Percentiles rank a stretch among this genome's conserved stretches.
Evolutionary conservation across 2,329 filamentous ascomycete genomes (phyloP).

Genomic region (Coniochaeta sp.): DNA sequence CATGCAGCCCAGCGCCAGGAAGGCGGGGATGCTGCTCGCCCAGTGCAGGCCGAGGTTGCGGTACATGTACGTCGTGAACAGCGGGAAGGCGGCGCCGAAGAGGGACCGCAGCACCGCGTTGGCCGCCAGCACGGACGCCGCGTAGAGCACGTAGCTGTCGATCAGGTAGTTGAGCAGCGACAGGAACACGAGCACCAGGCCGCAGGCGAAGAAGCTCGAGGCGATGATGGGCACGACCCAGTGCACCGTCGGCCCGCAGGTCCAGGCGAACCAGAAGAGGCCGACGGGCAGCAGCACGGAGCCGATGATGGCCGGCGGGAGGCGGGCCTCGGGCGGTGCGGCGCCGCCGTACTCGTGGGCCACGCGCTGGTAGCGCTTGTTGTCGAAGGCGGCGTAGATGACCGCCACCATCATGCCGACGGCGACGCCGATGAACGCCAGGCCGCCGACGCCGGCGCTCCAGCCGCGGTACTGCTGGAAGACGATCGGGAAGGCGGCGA

Average conservation of each 20-base stretch:
- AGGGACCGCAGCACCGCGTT: constrained; percentile 65
- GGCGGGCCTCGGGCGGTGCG: constrained; percentile 58
- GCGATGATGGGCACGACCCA: constrained; percentile 28
- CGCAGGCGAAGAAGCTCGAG: constrained; percentile 29
- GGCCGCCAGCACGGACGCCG: constrained; percentile 67
- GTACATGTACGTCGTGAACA: constrained; percentile 60
- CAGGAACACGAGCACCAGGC: constrained; percentile 59
- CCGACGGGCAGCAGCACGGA: constrained; percentile 55
- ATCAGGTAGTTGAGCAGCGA: constrained; percentile 60
- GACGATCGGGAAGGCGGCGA: constrained; percentile 58
- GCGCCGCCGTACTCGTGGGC: constrained; percentile 39
- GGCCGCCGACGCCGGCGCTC: constrained; percentile 50
- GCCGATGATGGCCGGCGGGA: constrained; percentile 56
- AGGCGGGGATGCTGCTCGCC: constrained; percentile 67
- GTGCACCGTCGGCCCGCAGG: constrained; percentile 45
- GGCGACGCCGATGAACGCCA: constrained; percentile 62
- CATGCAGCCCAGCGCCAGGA: constrained; percentile 63
- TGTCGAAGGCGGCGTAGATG: constrained; percentile 45
- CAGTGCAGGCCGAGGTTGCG: constrained; percentile 62
- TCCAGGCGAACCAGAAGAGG: constrained; percentile 66
- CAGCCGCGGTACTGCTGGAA: constrained; percentile 54
- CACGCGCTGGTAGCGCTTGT: constrained; percentile 41
- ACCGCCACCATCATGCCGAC: constrained; percentile 59
- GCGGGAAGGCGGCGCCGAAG: constrained; percentile 65
- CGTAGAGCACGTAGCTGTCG: constrained; percentile 67